Evolutionary conservation across 345 rosid species (phyloP).

Genomic region (Bruguiera gymnorhiza): DNA sequence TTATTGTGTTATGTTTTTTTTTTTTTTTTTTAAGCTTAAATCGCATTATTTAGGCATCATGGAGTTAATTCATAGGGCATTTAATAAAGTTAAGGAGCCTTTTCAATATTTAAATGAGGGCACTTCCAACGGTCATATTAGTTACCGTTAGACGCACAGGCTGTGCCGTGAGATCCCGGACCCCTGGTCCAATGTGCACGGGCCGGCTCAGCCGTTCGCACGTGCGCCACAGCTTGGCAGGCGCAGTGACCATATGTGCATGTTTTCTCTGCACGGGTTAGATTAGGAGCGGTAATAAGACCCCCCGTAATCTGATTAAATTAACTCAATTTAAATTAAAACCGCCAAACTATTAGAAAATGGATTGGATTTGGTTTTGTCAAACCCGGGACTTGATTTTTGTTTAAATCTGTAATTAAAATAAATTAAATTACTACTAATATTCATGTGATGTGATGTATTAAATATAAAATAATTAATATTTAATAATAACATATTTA

Average conservation of each 20-base stretch:
- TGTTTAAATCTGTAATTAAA: too few species aligned
- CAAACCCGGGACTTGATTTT: too few species aligned
- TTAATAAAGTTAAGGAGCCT: neutral
- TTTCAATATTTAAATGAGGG: constrained; percentile 19
- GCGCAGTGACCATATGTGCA: neutral
- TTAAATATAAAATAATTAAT: too few species aligned
- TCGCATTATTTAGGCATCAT: neutral
- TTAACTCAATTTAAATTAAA: too few species aligned
- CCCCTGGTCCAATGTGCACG: constrained; percentile 23
- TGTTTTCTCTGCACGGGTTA: too few species aligned
- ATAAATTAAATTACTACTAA: too few species aligned
- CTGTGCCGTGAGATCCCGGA: constrained; percentile 9
- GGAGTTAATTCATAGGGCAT: neutral
- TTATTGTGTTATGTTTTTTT: neutral
- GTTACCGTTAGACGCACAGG: constrained; percentile 37
- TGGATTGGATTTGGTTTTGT: too few species aligned
- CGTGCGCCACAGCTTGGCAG: constrained; percentile 20
- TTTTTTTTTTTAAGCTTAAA: constrained; percentile 2
- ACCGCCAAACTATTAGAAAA: too few species aligned
- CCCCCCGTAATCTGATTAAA: neutral
- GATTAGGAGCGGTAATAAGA: too few species aligned
- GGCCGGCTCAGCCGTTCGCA: neutral
- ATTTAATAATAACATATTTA: too few species aligned
- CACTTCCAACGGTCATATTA: constrained; percentile 37
- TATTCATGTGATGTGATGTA: too few species aligned